These are phyloP conservation scores for Loxodes magnus DNA, from an alignment of 73 alveolate species.

Conservation along the genomic window DNA sequence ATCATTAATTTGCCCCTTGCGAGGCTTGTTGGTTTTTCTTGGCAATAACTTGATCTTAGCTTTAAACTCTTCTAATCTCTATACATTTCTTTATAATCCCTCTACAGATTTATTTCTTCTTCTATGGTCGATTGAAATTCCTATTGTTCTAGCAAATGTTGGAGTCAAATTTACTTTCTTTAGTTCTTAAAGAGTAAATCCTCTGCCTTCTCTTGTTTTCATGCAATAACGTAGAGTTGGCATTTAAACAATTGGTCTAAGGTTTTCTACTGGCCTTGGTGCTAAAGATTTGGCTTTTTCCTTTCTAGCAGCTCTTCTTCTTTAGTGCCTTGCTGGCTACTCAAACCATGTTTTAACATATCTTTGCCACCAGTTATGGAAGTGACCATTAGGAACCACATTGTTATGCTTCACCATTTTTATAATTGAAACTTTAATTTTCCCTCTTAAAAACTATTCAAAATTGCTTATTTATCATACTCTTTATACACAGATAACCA, in stretches of 20 bases:
- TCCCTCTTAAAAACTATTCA: too few species aligned
- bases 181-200: slow-evolving; percentile 88
- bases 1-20: slow-evolving; percentile 80
- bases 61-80: slow-evolving; percentile 85
- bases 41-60: slow-evolving; percentile 91
- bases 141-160: slow-evolving; percentile 89
- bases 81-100: slow-evolving; percentile 70
- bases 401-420: slow-evolving; percentile 39
- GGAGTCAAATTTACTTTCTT: slow-evolving; percentile 82
- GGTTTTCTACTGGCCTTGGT: slow-evolving; percentile 73
- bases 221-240: slow-evolving; percentile 65
- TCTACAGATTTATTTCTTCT: slow-evolving; percentile 85
- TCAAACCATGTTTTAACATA: slow-evolving; percentile 82
- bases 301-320: slow-evolving; percentile 39
- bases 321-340: slow-evolving; percentile 72
- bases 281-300: slow-evolving; percentile 32
- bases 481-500: too few species aligned
- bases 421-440: too few species aligned
- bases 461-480: too few species aligned
- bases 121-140: slow-evolving; percentile 96
- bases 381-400: slow-evolving; percentile 75
- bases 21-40: slow-evolving; percentile 75
- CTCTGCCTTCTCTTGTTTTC: slow-evolving; percentile 88
- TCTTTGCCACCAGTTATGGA: slow-evolving; percentile 72
- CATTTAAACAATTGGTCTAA: slow-evolving; percentile 75